These are phyloP conservation scores for Mrakia gelida DNA, from an alignment of 768 basidiomycete species.

Conservation along the genomic window DNA sequence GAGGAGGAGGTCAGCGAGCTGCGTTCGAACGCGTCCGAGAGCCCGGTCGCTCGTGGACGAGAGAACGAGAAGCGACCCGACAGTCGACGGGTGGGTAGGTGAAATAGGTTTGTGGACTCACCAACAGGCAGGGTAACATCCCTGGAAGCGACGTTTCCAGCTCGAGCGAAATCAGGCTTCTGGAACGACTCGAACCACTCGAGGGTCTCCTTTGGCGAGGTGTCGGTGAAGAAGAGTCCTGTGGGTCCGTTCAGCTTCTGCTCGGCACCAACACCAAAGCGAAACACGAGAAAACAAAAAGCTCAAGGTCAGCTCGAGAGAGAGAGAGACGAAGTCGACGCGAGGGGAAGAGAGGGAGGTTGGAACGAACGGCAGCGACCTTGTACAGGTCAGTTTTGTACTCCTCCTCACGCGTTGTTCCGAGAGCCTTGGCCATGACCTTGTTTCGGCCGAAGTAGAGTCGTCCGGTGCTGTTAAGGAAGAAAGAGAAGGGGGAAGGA, in stretches of 20 bases:
- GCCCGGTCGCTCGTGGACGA: not conserved
- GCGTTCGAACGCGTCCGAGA: not conserved
- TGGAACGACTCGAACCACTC: slow-evolving; percentile 92
- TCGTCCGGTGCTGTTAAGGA: slow-evolving; percentile 63
- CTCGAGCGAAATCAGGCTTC: slow-evolving; percentile 84
- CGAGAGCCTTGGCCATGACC: slow-evolving; percentile 95
- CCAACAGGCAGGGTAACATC: slow-evolving; percentile 66
- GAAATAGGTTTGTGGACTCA: slow-evolving; percentile 33
- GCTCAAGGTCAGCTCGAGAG: not conserved
- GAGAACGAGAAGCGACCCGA: not conserved
- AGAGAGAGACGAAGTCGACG: not conserved
- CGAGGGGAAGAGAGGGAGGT: not conserved
- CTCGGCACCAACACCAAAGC: not conserved
- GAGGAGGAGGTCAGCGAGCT: not conserved
- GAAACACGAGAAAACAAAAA: not conserved
- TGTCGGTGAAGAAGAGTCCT: slow-evolving; percentile 86
- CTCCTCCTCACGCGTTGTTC: slow-evolving; percentile 80
- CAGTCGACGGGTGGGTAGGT: too few species aligned
- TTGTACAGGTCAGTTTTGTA: slow-evolving; percentile 70
- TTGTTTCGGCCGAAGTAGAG: slow-evolving; percentile 65
- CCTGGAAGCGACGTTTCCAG: slow-evolving; percentile 71
- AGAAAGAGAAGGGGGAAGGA: not conserved
- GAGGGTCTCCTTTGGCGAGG: slow-evolving; percentile 79
- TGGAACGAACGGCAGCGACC: slow-evolving; percentile 48
- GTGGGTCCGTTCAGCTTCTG: slow-evolving; percentile 94